Conservation (phyloP, 768 basidiomycete genomes). For the Mycena vitilis region DNA sequence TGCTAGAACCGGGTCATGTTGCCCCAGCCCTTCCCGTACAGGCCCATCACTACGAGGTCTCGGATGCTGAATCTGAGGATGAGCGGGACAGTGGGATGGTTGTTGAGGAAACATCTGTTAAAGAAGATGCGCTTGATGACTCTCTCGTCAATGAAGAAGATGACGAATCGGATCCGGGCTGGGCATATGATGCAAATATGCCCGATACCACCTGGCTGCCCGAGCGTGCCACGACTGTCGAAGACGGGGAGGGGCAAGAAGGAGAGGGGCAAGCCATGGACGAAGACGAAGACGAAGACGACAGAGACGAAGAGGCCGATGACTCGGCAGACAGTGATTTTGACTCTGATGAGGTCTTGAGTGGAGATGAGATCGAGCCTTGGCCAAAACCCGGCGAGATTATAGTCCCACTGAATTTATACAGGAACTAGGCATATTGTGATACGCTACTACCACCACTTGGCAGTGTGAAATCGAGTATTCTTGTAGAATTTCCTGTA, state of each 20-base stretch:
- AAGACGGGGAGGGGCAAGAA: not conserved
- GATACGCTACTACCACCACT: constrained; percentile 61
- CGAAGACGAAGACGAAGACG: constrained; percentile 9
- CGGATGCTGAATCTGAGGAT: constrained; percentile 14
- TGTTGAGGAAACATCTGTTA: not conserved
- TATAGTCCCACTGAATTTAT: not conserved
- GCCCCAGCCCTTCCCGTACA: constrained; percentile 2
- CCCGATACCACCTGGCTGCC: constrained; percentile 23
- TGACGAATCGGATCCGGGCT: constrained; percentile 25
- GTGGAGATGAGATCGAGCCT: constrained; percentile 13
- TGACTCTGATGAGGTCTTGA: constrained; percentile 21
- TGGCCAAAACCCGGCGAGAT: too few species aligned
- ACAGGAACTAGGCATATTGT: constrained; percentile 24
- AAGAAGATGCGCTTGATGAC: constrained; percentile 14
- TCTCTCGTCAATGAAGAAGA: not conserved
- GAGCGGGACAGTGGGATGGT: constrained; percentile 21
- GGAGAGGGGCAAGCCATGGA: constrained; percentile 6
- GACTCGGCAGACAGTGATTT: constrained; percentile 32
- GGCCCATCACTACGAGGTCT: constrained; percentile 14
- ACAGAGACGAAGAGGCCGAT: constrained; percentile 8
- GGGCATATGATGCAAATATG: constrained; percentile 16
- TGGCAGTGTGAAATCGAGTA: constrained; percentile 55
- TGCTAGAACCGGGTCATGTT: not conserved
- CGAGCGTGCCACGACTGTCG: not conserved
- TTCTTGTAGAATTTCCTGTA: constrained; percentile 41